These are phyloP conservation scores for Cercis canadensis DNA, from an alignment of 306 rosid species.

Conservation along the genomic window DNA sequence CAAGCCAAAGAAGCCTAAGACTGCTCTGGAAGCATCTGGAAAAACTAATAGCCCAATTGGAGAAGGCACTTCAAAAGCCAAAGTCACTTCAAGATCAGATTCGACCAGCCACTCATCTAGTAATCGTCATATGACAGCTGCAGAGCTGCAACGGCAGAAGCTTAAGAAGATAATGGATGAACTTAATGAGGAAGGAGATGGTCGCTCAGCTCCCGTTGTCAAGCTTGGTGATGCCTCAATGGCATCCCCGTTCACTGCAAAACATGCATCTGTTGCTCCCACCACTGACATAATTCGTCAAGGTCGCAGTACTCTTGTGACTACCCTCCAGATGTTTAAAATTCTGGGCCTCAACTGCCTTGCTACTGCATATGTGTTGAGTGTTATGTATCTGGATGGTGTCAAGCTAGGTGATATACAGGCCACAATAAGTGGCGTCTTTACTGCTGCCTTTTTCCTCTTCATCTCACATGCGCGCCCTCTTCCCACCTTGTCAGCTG, in stretches of 20 bases:
- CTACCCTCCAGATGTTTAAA: constrained; percentile 99
- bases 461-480: constrained; percentile 99
- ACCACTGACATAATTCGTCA: constrained; percentile 96
- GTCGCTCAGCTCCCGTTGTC: constrained; percentile 83
- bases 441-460: constrained; percentile 97
- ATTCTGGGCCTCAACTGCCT: constrained; percentile 98
- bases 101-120: constrained; percentile 52
- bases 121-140: constrained; percentile 71
- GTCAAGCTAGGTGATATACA: constrained; percentile 97
- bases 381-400: constrained; percentile 99
- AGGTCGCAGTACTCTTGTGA: constrained; percentile 96
- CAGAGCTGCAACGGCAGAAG: constrained; percentile 76
- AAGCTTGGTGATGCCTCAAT: constrained; percentile 99
- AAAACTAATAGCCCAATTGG: constrained; percentile 51
- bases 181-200: constrained; percentile 94
- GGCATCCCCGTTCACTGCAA: constrained; percentile 99
- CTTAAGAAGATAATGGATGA: constrained; percentile 93
- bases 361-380: constrained; percentile 94
- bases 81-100: constrained; percentile 51
- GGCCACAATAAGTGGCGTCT: constrained; percentile 98
- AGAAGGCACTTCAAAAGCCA: constrained; percentile 76
- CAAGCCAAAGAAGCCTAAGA: constrained; percentile 73
- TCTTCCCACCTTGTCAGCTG: constrained; percentile 82
- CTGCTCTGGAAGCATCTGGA: constrained; percentile 61
- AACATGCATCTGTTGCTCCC: constrained; percentile 96